phyloP scores from a whole-genome alignment of 2,329 filamentous ascomycete genomes.

The Nakataea oryzae region DNA sequence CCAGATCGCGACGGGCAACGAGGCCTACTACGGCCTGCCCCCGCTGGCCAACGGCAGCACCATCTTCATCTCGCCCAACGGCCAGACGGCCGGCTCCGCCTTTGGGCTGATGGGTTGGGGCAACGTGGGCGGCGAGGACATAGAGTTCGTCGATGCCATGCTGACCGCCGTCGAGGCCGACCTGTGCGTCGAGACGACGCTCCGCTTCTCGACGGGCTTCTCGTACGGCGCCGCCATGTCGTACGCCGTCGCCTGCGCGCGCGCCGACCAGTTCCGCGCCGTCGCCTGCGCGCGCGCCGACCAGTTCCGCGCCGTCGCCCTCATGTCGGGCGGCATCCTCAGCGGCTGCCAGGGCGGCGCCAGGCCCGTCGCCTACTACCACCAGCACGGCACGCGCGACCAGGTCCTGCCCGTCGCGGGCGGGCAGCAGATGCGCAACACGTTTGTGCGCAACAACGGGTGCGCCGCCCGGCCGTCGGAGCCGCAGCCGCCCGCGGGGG shows the following conservation, averaged over 20 bases:
- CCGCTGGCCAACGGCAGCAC: conserved; percentile 20
- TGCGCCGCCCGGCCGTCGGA: conserved; percentile 11
- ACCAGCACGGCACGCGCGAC: conserved; percentile 14
- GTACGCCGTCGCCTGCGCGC: conserved; percentile 28
- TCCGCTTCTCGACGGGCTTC: conserved; percentile 31
- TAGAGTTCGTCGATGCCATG: conserved; percentile 27
- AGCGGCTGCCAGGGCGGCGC: conserved; percentile 1
- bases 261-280: conserved; percentile 24
- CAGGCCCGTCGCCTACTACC: conserved; percentile 1
- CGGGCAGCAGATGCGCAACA: conserved; percentile 22
- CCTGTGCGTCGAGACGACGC: conserved; percentile 29
- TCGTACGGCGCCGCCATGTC: conserved; percentile 33
- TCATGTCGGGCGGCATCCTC: not conserved
- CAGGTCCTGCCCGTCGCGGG: conserved; percentile 17
- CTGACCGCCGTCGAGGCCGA: conserved; percentile 23
- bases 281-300: conserved; percentile 27
- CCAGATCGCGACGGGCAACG: conserved; percentile 20
- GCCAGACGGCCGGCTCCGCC: conserved; percentile 21
- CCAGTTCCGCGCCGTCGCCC: conserved; percentile 24
- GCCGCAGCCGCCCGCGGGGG: conserved; percentile 3
- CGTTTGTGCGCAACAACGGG: conserved; percentile 25
- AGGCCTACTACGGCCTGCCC: conserved; percentile 24
- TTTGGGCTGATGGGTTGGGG: conserved; percentile 22
- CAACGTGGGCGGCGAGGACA: conserved; percentile 29
- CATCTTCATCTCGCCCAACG: conserved; percentile 32